Evolutionary conservation across 2,329 filamentous ascomycete species (phyloP).

Genomic region (Pyricularia sp.): DNA sequence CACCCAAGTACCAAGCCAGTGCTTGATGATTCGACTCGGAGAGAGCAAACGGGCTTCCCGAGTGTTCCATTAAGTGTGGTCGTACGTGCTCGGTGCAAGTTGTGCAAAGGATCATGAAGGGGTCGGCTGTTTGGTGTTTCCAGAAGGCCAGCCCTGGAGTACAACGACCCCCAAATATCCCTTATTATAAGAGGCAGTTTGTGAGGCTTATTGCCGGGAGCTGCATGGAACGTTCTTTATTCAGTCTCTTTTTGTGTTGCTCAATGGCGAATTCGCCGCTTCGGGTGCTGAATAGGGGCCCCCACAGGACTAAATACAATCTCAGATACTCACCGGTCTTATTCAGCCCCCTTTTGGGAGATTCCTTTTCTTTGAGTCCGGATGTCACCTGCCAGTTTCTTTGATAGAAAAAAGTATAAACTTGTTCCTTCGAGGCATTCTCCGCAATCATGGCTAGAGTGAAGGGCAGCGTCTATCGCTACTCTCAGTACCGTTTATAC

Average conservation of each 20-base stretch:
- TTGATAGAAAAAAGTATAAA: not conserved
- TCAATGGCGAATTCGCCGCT: not conserved
- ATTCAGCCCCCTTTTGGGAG: not conserved
- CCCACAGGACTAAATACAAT: not conserved
- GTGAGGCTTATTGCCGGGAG: not conserved
- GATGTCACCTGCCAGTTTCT: not conserved
- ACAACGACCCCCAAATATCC: not conserved
- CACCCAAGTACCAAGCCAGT: too few relatives aligned
- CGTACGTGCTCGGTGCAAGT: too few relatives aligned
- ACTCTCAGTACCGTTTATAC: not conserved
- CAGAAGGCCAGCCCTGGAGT: too few relatives aligned
- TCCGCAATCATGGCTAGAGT: not conserved
- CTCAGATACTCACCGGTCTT: not conserved
- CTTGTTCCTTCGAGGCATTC: not conserved
- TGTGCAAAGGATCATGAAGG: too few relatives aligned
- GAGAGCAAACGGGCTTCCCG: too few relatives aligned
- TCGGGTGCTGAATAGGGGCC: not conserved
- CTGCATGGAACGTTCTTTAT: not conserved
- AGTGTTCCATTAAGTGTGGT: too few relatives aligned
- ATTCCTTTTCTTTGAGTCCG: not conserved
- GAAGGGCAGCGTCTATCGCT: not conserved
- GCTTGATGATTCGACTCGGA: too few relatives aligned
- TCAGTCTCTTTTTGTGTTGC: not conserved
- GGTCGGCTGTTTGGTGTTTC: too few relatives aligned
- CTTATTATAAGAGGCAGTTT: not conserved